A percentile compares a stretch with the other conserved stretches of the same genome.
These are phyloP conservation scores for Microbotryum scabiosae DNA, from an alignment of 1,284 basidiomycete genomes.

Conservation along the genomic window DNA sequence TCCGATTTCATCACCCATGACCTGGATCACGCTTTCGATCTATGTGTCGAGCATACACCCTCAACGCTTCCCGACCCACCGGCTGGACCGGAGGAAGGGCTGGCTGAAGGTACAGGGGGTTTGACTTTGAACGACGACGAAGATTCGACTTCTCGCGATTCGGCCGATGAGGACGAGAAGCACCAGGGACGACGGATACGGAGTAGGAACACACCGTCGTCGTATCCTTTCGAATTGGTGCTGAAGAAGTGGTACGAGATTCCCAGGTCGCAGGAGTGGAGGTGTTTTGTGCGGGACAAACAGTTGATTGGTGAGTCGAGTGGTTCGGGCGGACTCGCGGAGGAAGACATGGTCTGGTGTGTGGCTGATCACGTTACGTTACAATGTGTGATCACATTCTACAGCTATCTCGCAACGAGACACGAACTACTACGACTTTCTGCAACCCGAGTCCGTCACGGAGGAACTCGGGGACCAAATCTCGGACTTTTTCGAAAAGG, in stretches of 20 bases:
- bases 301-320: constrained; percentile 55
- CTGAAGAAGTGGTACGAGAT: constrained; percentile 85
- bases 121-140: not conserved
- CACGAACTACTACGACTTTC: constrained; percentile 77
- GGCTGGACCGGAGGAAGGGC: constrained; percentile 3
- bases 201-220: not conserved
- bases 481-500: constrained; percentile 56
- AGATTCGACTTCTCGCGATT: not conserved
- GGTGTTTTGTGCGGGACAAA: constrained; percentile 73
- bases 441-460: constrained; percentile 56
- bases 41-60: constrained; percentile 53
- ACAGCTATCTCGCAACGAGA: constrained; percentile 84
- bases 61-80: constrained; percentile 9
- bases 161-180: not conserved
- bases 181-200: constrained; percentile 1
- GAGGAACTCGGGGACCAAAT: constrained; percentile 52
- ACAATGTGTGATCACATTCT: not conserved
- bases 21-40: constrained; percentile 46
- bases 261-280: constrained; percentile 69
- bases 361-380: not conserved
- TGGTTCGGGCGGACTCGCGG: not conserved
- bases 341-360: not conserved
- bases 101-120: constrained; percentile 10
- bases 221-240: constrained; percentile 71
- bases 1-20: constrained; percentile 85